Percentiles rank a stretch among this genome's conserved stretches.
These are phyloP conservation scores for Garcia nutans DNA, from an alignment of 345 rosid species.

Conservation along the genomic window DNA sequence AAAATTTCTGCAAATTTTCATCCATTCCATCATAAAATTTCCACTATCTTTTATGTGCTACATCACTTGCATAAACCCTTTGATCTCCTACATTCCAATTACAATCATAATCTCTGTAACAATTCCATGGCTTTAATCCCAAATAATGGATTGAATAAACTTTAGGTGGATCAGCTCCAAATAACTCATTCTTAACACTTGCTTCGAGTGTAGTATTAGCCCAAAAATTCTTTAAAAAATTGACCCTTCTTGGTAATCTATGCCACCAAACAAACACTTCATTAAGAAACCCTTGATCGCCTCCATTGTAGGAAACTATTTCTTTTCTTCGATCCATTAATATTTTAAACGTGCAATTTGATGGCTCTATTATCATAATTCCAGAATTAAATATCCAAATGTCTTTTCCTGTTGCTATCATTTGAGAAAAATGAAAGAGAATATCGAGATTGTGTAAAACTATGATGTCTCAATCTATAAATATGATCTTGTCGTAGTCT, in stretches of 20 bases:
- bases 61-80: slow-evolving; percentile 83
- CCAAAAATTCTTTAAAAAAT: slow-evolving; percentile 87
- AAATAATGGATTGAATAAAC: slow-evolving; percentile 76
- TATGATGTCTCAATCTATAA: slow-evolving; percentile 87
- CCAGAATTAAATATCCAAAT: slow-evolving; percentile 86
- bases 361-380: slow-evolving; percentile 93
- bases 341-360: slow-evolving; percentile 72
- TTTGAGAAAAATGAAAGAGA: slow-evolving; percentile 79
- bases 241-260: slow-evolving; percentile 73
- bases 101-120: slow-evolving; percentile 92
- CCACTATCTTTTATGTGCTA: slow-evolving; percentile 89
- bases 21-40: slow-evolving; percentile 70
- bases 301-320: slow-evolving; percentile 88
- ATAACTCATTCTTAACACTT: slow-evolving; percentile 64
- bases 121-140: slow-evolving; percentile 87
- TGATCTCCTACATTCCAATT: slow-evolving; percentile 59
- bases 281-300: slow-evolving; percentile 87
- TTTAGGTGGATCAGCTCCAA: slow-evolving; percentile 72
- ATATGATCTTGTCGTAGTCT: slow-evolving; percentile 76
- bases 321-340: slow-evolving; percentile 61
- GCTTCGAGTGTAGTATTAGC: slow-evolving; percentile 69
- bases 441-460: slow-evolving; percentile 72
- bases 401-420: slow-evolving; percentile 89
- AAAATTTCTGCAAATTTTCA: slow-evolving; percentile 48
- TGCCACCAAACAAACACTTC: slow-evolving; percentile 95